Conservation (phyloP, 106 monocot species). For the Dendrobium officinale region DNA sequence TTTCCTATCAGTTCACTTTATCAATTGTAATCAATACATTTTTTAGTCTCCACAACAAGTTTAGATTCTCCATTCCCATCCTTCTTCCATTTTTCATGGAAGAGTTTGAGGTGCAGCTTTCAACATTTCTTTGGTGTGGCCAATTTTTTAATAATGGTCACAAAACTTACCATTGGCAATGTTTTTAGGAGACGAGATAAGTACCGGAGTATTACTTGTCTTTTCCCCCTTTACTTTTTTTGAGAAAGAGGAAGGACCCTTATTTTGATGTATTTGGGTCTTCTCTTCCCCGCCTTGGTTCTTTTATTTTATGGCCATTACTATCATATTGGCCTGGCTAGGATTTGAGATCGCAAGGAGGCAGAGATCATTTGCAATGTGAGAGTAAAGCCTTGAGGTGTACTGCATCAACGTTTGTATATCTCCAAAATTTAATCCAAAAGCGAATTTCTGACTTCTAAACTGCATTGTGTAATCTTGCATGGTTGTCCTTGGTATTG, state of each 20-base stretch:
- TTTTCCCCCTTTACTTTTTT: neutral
- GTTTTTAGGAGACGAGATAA: neutral
- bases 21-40: neutral
- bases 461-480: neutral
- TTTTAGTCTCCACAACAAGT: neutral
- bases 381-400: neutral
- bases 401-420: neutral
- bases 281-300: neutral
- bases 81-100: neutral
- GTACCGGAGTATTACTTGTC: neutral
- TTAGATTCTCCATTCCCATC: neutral
- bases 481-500: neutral
- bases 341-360: neutral
- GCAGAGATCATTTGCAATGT: too few relatives aligned
- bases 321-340: neutral
- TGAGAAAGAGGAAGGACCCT: neutral
- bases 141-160: neutral
- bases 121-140: neutral
- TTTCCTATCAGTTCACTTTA: too few relatives aligned
- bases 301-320: neutral
- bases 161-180: neutral
- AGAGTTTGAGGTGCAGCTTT: neutral
- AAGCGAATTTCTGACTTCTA: neutral
- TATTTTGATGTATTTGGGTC: neutral
- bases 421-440: neutral